Evolutionary conservation across 495 filamentous ascomycete genomes (phyloP).

Genomic region (Cercophora samala): DNA sequence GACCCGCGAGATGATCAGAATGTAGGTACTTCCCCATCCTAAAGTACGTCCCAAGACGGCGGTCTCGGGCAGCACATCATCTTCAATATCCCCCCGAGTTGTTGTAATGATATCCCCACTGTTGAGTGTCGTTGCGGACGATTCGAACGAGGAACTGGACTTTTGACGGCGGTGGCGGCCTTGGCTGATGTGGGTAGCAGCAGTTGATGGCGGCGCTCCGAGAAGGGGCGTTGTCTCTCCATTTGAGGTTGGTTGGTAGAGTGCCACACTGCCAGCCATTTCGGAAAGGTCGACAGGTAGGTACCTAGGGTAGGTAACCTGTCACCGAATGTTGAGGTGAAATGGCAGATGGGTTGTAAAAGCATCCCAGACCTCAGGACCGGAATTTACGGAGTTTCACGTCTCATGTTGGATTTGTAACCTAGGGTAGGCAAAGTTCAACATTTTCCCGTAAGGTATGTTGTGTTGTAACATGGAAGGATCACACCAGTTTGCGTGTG

Average conservation of each 20-base stretch:
- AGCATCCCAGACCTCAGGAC: not conserved
- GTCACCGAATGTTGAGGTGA: not conserved
- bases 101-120: not conserved
- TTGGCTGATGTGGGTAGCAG: not conserved
- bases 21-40: constrained; percentile 65
- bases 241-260: not conserved
- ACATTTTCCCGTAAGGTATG: not conserved
- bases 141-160: not conserved
- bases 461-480: not conserved
- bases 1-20: constrained; percentile 71
- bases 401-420: not conserved
- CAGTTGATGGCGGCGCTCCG: not conserved
- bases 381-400: not conserved
- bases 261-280: not conserved
- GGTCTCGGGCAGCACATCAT: constrained; percentile 61
- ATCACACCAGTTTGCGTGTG: constrained; percentile 12
- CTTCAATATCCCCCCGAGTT: constrained; percentile 39
- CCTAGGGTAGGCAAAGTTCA: not conserved
- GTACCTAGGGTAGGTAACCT: not conserved
- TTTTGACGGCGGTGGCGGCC: not conserved
- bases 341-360: not conserved
- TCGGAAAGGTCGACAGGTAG: not conserved
- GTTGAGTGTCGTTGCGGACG: not conserved
- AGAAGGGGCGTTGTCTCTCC: constrained; percentile 8
- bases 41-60: constrained; percentile 61